Conservation (phyloP, 371 early-diverging fungal species). For the Mucor racemosus region DNA sequence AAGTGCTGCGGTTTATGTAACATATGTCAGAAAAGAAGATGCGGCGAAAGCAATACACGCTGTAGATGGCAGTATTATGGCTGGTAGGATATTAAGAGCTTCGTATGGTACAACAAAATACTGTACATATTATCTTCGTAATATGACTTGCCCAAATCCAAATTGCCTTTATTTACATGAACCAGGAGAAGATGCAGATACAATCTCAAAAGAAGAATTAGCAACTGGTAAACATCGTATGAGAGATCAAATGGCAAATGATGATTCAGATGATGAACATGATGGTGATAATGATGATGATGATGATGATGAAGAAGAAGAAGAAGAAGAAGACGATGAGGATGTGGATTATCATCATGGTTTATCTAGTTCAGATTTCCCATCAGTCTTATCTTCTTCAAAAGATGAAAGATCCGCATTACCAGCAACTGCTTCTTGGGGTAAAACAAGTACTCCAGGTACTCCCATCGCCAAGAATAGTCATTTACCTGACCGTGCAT, state of each 20-base stretch:
- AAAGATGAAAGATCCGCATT: slow-evolving; percentile 58
- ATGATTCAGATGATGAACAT: slow-evolving; percentile 25
- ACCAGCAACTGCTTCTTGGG: slow-evolving; percentile 72
- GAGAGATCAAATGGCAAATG: slow-evolving; percentile 57
- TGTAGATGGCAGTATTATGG: slow-evolving; percentile 88
- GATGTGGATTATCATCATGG: no score
- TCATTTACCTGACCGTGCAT: slow-evolving; percentile 39
- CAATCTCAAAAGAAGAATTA: slow-evolving; percentile 59
- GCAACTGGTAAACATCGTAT: slow-evolving; percentile 59
- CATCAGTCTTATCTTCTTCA: not conserved
- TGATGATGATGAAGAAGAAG: slow-evolving; percentile 7
- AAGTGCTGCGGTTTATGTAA: slow-evolving; percentile 79
- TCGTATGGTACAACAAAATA: slow-evolving; percentile 92
- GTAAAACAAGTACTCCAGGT: slow-evolving; percentile 54
- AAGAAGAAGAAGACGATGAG: no score
- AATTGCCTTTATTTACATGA: slow-evolving; percentile 89
- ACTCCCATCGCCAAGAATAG: slow-evolving; percentile 51
- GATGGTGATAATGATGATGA: slow-evolving; percentile 10
- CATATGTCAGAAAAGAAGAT: slow-evolving; percentile 89
- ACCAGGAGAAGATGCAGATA: slow-evolving; percentile 81
- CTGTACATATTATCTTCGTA: slow-evolving; percentile 83
- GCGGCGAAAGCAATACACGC: slow-evolving; percentile 89
- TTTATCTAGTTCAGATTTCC: not conserved
- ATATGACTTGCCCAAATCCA: slow-evolving; percentile 79
- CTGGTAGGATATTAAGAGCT: slow-evolving; percentile 83